phyloP scores from a whole-genome alignment of 495 filamentous ascomycete species.

The Sordaria brevicollis region DNA sequence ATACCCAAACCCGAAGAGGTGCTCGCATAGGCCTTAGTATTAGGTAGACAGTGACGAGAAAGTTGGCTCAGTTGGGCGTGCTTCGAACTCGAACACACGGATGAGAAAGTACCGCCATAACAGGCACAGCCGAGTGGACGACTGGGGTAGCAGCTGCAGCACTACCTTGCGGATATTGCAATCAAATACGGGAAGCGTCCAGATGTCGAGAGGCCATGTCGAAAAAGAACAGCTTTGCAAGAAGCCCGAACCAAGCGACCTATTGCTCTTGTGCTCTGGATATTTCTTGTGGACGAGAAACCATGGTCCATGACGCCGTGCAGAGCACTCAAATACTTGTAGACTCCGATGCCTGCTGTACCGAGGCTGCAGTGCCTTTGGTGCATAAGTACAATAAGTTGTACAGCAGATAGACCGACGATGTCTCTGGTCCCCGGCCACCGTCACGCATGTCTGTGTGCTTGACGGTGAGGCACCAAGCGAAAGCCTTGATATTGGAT shows the following conservation, averaged over 20 bases:
- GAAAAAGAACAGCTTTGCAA: background rate
- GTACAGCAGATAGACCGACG: background rate
- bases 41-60: background rate
- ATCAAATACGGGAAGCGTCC: background rate
- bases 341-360: background rate
- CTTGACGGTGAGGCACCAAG: background rate
- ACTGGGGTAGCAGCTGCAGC: background rate
- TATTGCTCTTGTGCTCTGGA: background rate
- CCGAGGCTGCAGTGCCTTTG: background rate
- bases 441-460: background rate
- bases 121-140: background rate
- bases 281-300: background rate
- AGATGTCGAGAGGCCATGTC: background rate
- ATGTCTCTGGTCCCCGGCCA: background rate
- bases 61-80: background rate
- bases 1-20: background rate
- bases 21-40: background rate
- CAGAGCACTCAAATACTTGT: background rate
- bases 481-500: background rate
- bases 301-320: background rate
- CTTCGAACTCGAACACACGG: background rate
- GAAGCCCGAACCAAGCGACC: background rate
- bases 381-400: background rate
- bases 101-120: background rate
- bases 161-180: background rate